These are phyloP conservation scores for Hypericum androsaemum DNA, from an alignment of 345 rosid genomes.

Conservation along the genomic window DNA sequence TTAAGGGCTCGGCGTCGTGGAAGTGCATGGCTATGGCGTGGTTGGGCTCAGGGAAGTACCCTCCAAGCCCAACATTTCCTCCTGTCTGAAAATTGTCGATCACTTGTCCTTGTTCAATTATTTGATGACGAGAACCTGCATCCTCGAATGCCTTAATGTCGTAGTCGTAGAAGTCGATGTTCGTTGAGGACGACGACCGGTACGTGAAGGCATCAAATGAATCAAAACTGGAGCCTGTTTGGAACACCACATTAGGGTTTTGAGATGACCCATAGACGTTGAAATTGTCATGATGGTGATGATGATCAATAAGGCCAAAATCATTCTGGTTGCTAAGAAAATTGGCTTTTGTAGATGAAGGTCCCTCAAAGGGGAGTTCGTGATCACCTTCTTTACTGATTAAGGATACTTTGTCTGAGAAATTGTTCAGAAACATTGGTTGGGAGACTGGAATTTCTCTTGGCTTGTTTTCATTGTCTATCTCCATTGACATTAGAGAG, in stretches of 20 bases:
- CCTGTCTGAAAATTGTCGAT: too few relatives aligned
- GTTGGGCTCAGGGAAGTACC: conserved; percentile 38
- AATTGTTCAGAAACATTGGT: too few relatives aligned
- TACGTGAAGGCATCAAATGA: conserved; percentile 39
- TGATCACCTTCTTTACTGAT: too few relatives aligned
- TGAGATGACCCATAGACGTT: conserved; percentile 33
- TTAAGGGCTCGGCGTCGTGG: conserved; percentile 35
- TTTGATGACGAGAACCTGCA: conserved; percentile 3
- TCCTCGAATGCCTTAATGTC: conserved; percentile 45
- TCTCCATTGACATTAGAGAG: too few relatives aligned
- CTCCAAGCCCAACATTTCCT: conserved; percentile 23
- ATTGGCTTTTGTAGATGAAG: too few relatives aligned
- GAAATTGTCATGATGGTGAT: conserved; percentile 17
- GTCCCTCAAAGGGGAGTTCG: too few relatives aligned
- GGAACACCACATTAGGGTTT: conserved; percentile 30
- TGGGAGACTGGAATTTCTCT: too few relatives aligned
- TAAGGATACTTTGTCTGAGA: too few relatives aligned
- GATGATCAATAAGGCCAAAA: conserved; percentile 32
- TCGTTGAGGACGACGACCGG: conserved; percentile 19
- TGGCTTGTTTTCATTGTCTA: too few relatives aligned
- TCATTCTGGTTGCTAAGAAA: conserved; percentile 14
- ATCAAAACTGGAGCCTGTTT: conserved; percentile 25
- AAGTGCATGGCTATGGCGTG: conserved; percentile 25
- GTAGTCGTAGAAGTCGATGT: conserved; percentile 27
- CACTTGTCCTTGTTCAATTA: neutral